Percentiles rank a stretch among this genome's conserved stretches.
Evolutionary conservation across 78 protist genomes (phyloP).

Genomic region (Protostelium mycophagum): DNA sequence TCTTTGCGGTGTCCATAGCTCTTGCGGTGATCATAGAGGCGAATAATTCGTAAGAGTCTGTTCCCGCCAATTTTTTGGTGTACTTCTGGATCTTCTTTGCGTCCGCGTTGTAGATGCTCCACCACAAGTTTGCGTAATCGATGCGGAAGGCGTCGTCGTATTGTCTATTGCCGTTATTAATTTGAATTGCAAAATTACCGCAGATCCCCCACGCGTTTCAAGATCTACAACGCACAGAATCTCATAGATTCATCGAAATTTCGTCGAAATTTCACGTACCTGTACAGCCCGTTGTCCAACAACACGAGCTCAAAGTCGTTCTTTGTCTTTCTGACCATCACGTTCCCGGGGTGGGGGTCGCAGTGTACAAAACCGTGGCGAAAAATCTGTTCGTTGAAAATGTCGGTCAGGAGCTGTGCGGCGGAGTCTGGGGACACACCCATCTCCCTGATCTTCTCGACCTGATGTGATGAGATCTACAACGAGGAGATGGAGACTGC

Average conservation of each 20-base stretch:
- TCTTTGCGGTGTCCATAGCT: not conserved
- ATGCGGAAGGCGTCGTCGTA: not conserved
- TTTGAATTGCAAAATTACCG: too few relatives aligned
- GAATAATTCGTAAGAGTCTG: not conserved
- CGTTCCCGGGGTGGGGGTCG: constrained; percentile 73
- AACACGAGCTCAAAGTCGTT: not conserved
- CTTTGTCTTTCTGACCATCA: not conserved
- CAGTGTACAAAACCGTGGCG: constrained; percentile 49
- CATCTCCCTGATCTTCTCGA: not conserved
- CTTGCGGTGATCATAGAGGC: not conserved
- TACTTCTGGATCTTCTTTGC: not conserved
- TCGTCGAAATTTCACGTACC: too few relatives aligned
- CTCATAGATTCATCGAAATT: too few relatives aligned
- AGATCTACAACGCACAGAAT: not conserved
- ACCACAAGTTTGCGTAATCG: constrained; percentile 36
- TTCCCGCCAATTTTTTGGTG: not conserved
- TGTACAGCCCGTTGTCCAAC: not conserved
- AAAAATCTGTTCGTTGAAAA: constrained; percentile 25
- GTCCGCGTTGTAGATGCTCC: not conserved
- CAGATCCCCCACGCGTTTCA: not conserved
- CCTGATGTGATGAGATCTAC: not conserved
- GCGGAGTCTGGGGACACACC: not conserved
- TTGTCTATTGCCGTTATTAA: not conserved
- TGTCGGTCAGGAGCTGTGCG: not conserved
- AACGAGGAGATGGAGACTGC: not conserved